Conservation (phyloP, 1,139 yeast species). For the Cylindricascospora bacillispora region DNA sequence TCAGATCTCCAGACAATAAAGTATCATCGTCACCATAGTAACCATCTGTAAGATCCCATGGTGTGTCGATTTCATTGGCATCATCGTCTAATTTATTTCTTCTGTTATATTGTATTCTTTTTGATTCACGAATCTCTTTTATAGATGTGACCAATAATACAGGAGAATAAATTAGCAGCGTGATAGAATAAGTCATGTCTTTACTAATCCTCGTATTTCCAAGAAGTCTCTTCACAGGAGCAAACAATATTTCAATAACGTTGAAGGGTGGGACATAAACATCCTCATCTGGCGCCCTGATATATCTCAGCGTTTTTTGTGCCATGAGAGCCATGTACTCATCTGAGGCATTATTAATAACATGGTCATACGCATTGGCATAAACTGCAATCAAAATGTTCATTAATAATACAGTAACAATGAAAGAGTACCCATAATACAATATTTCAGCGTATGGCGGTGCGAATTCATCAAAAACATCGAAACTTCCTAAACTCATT, state of each 20-base stretch:
- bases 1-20: constrained; percentile 17
- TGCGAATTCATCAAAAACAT: constrained; percentile 56
- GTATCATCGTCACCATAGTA: constrained; percentile 34
- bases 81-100: constrained; percentile 57
- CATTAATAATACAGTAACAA: constrained; percentile 60
- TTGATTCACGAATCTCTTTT: constrained; percentile 53
- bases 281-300: constrained; percentile 80
- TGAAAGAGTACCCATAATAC: constrained; percentile 65
- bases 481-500: constrained; percentile 61
- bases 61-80: constrained; percentile 65
- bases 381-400: constrained; percentile 76
- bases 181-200: constrained; percentile 39
- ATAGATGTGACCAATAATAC: constrained; percentile 46
- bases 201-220: constrained; percentile 16
- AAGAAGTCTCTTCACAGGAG: constrained; percentile 23
- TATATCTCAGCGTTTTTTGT: constrained; percentile 68
- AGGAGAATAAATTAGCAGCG: constrained; percentile 61
- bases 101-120: constrained; percentile 62
- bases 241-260: constrained; percentile 46
- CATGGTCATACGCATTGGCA: constrained; percentile 71
- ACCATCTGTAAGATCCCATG: constrained; percentile 80
- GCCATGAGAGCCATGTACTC: constrained; percentile 81
- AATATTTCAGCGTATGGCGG: constrained; percentile 75
- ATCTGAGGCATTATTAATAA: constrained; percentile 70
- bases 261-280: constrained; percentile 82